Percentiles rank a stretch among this genome's conserved stretches.
Conservation (phyloP, 176 grass and related monocot genomes). For the Alopecurus myosuroides region DNA sequence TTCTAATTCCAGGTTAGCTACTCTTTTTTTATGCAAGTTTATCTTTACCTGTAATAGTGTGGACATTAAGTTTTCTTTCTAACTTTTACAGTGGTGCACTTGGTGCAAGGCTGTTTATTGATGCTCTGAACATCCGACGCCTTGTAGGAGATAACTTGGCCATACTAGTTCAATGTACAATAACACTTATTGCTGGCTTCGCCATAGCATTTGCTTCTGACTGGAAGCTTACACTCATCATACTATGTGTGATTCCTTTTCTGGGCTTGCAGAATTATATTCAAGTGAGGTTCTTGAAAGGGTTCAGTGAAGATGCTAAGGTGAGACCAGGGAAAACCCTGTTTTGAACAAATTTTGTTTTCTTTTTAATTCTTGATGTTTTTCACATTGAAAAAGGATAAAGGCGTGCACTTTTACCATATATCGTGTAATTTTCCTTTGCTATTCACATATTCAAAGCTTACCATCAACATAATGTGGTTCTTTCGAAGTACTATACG, state of each 20-base stretch:
- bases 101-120: slow-evolving; percentile 50
- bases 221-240: slow-evolving; percentile 57
- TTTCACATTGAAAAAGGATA: neutral
- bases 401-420: neutral
- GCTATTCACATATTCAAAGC: neutral
- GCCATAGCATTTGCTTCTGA: slow-evolving; percentile 57
- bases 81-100: slow-evolving; percentile 48
- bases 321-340: neutral
- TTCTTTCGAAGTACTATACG: neutral
- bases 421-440: neutral
- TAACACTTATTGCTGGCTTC: slow-evolving; percentile 46
- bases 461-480: neutral
- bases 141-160: slow-evolving; percentile 62
- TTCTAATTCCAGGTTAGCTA: slow-evolving; percentile 70
- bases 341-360: neutral
- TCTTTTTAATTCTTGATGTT: neutral
- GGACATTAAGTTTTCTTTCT: slow-evolving; percentile 14
- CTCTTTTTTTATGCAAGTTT: neutral
- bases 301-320: too few species aligned
- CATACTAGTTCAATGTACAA: slow-evolving; percentile 46
- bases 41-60: slow-evolving; percentile 14
- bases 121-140: slow-evolving; percentile 53
- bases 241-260: slow-evolving; percentile 58
- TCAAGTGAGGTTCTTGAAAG: too few species aligned
- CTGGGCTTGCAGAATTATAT: slow-evolving; percentile 60